Evolutionary conservation across 306 rosid genomes (phyloP).

Genomic region (Castanea crenata): DNA sequence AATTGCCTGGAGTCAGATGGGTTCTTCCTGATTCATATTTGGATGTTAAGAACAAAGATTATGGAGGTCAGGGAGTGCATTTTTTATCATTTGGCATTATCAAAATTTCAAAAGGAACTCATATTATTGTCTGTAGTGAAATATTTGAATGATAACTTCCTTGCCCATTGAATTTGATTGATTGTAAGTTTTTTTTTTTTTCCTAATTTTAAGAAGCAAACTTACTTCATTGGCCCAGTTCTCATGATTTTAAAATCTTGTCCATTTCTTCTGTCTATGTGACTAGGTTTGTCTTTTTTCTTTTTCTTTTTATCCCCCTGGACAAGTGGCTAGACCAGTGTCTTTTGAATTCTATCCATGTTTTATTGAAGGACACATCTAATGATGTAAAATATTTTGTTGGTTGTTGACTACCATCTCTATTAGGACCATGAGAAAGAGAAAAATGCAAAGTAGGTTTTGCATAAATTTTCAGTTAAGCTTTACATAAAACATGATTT

Average conservation of each 20-base stretch:
- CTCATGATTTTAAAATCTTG: neutral
- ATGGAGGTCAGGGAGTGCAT: conserved; percentile 67
- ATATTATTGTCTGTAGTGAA: neutral
- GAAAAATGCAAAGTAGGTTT: neutral
- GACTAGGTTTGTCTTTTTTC: no score
- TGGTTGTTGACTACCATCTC: neutral
- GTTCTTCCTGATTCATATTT: conserved; percentile 97
- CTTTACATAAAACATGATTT: neutral
- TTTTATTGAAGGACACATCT: neutral
- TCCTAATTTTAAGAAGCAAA: neutral
- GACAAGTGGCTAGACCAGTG: neutral
- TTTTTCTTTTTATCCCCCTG: no score
- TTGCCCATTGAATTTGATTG: neutral
- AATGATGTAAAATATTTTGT: neutral
- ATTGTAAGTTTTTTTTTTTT: neutral
- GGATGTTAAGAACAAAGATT: conserved; percentile 89
- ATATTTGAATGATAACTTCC: neutral
- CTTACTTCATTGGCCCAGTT: neutral
- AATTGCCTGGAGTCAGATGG: conserved; percentile 82
- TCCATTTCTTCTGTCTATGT: neutral
- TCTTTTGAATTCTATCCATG: neutral
- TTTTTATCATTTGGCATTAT: conserved; percentile 3
- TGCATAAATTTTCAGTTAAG: neutral
- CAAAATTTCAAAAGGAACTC: neutral
- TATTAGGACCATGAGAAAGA: neutral